Conservation (phyloP, 257 asterid species). For the Fraxinus cuspidata region DNA sequence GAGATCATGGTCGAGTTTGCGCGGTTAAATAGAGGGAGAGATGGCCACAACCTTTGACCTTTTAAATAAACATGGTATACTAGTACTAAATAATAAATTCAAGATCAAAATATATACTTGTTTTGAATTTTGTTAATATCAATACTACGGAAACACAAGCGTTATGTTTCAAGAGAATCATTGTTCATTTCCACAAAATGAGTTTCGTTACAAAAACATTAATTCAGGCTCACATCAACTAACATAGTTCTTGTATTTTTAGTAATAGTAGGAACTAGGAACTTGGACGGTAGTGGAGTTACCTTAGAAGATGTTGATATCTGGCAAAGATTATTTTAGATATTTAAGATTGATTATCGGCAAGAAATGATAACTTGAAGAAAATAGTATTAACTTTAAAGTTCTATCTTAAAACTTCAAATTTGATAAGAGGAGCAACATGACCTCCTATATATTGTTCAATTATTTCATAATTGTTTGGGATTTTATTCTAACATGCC, state of each 20-base stretch:
- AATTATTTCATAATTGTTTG: no score
- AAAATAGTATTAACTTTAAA: no score
- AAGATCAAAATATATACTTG: no score
- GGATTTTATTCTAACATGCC: no score
- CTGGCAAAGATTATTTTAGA: no score
- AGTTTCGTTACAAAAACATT: no score
- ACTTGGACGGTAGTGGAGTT: background rate
- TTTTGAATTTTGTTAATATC: background rate
- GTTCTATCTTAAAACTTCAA: no score
- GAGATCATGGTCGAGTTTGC: conserved; percentile 23
- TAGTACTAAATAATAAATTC: background rate
- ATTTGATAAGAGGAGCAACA: no score
- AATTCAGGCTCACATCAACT: no score
- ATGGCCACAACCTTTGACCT: conserved; percentile 27
- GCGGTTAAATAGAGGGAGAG: conserved; percentile 34
- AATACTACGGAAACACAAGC: background rate
- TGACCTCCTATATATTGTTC: no score
- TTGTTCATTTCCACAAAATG: background rate
- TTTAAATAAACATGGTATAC: background rate
- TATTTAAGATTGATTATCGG: background rate
- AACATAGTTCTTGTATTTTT: background rate
- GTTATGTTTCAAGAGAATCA: background rate
- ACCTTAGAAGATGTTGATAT: background rate
- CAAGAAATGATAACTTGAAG: background rate
- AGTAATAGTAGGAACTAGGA: background rate